Conservation (phyloP, 2,329 filamentous ascomycete genomes). For the Knoxdaviesia proteae region DNA sequence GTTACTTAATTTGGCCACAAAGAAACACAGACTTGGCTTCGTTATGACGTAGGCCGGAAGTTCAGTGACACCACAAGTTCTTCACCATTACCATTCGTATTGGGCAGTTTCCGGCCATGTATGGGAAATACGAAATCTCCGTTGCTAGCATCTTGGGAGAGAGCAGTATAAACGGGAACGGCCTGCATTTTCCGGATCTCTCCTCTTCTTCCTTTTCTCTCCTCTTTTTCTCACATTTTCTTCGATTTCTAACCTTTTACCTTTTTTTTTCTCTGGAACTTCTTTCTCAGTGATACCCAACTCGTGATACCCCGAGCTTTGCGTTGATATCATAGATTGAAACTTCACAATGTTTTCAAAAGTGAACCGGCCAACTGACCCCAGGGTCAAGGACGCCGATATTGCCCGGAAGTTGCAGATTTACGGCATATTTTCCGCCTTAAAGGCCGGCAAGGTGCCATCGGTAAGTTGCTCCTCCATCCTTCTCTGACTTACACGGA, state of each 20-base stretch:
- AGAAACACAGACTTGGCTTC: no score
- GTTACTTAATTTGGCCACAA: no score
- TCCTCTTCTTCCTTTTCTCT: not conserved
- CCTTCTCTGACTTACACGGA: not conserved
- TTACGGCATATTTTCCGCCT: conserved; percentile 75
- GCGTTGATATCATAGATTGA: not conserved
- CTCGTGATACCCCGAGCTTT: not conserved
- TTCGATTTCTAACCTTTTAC: not conserved
- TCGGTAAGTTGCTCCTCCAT: conserved; percentile 36
- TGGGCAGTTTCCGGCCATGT: no score
- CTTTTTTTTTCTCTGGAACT: not conserved
- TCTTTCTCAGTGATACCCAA: not conserved
- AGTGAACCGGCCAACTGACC: conserved; percentile 56
- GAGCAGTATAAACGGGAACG: not conserved
- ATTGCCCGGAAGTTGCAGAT: conserved; percentile 89
- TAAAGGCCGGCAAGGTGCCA: conserved; percentile 74
- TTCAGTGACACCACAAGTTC: no score
- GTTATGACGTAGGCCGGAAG: no score
- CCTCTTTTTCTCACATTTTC: not conserved
- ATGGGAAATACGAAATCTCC: no score
- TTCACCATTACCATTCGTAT: no score
- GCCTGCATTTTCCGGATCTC: not conserved
- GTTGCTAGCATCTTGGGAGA: no score
- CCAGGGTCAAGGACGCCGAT: conserved; percentile 60
- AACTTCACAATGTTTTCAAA: conserved; percentile 6